phyloP scores from a whole-genome alignment of 164 flowering plant species.

The Vitis rupestris region DNA sequence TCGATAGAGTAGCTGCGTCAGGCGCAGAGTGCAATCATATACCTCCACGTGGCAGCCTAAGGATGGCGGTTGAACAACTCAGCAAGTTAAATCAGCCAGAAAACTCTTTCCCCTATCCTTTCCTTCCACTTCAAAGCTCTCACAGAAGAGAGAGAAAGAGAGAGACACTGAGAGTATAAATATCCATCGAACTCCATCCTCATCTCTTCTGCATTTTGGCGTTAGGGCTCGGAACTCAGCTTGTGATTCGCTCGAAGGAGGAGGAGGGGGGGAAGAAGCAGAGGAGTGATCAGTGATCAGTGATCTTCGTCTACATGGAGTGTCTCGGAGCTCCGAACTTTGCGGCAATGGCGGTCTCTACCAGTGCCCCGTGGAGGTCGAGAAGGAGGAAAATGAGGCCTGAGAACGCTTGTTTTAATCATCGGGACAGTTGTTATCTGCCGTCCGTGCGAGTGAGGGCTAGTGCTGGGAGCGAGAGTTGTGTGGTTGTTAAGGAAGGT shows the following conservation, averaged over 20 bases:
- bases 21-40: conserved; percentile 9
- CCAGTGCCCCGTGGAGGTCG: conserved; percentile 21
- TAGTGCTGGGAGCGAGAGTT: conserved; percentile 41
- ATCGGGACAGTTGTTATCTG: conserved; percentile 3
- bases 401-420: too few relatives aligned
- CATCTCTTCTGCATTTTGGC: background rate
- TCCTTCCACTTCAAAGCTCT: background rate
- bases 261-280: background rate
- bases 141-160: background rate
- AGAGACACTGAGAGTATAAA: conserved; percentile 2
- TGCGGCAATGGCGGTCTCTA: conserved; percentile 45
- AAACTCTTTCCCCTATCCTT: conserved; percentile 22
- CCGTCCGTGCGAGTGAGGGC: conserved; percentile 28
- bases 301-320: conserved; percentile 35
- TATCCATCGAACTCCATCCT: background rate
- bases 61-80: conserved; percentile 24
- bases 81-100: conserved; percentile 15
- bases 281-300: background rate
- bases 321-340: conserved; percentile 44
- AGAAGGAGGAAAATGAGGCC: conserved; percentile 7
- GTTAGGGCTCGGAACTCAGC: too few relatives aligned
- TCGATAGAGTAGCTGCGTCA: background rate
- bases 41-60: conserved; percentile 18
- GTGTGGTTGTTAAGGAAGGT: conserved; percentile 51
- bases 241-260: background rate